A percentile compares a stretch with the other conserved stretches of the same genome.
Evolutionary conservation across 176 grass and related monocot genomes (phyloP).

Genomic region (Ensete ventricosum): DNA sequence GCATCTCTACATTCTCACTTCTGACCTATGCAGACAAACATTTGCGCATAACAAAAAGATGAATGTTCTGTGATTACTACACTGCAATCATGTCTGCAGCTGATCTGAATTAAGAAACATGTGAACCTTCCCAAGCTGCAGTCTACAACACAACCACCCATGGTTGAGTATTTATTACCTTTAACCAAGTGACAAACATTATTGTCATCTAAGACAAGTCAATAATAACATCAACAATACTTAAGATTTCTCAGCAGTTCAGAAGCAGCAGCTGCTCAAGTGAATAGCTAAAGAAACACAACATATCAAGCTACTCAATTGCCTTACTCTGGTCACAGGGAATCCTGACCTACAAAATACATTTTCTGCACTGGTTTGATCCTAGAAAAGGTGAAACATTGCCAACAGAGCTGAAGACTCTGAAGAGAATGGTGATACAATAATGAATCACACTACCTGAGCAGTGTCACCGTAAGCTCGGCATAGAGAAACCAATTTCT

Average conservation of each 20-base stretch:
- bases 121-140: no score
- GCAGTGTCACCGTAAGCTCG: no score
- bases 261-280: neutral
- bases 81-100: no score
- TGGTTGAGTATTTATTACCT: no score
- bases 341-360: neutral
- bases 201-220: no score
- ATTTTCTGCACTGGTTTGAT: neutral
- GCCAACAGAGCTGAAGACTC: neutral
- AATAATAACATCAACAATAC: neutral
- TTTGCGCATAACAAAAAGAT: no score
- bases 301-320: neutral
- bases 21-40: no score
- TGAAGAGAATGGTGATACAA: neutral
- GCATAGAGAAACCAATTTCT: neutral
- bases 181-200: no score
- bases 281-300: neutral
- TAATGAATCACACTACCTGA: neutral
- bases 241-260: neutral
- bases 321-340: neutral
- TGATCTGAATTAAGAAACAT: no score
- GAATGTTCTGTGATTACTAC: no score
- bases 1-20: no score
- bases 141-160: no score
- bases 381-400: neutral